Conservation (phyloP, 1,139 yeast species). For the Candida pseudoviswanathii region DNA sequence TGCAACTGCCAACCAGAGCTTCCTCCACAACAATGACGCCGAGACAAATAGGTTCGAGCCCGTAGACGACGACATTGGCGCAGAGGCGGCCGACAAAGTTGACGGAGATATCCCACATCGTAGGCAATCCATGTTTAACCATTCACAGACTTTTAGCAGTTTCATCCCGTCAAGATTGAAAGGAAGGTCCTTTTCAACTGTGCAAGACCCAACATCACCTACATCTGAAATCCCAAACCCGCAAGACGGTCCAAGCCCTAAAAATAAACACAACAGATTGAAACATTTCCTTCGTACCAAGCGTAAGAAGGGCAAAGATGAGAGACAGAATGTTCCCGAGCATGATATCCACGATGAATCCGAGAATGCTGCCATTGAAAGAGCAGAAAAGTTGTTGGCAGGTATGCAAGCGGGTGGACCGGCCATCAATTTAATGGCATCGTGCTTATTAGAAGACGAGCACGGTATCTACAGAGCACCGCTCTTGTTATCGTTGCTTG, state of each 20-base stretch:
- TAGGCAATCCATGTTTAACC: constrained; percentile 3
- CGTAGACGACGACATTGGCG: background rate
- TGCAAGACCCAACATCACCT: constrained; percentile 5
- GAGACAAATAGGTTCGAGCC: constrained; percentile 5
- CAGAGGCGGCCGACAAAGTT: background rate
- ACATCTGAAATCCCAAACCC: constrained; percentile 2
- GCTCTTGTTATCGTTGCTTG: constrained; percentile 69
- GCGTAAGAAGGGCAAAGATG: constrained; percentile 30
- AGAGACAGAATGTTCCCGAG: constrained; percentile 22
- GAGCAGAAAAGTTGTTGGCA: constrained; percentile 66
- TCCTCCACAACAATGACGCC: constrained; percentile 10
- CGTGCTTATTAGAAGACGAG: constrained; percentile 77
- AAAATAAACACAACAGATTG: constrained; percentile 21
- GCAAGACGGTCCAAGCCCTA: constrained; percentile 11
- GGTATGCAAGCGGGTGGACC: constrained; percentile 77
- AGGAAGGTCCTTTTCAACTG: constrained; percentile 13
- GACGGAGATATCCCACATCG: background rate
- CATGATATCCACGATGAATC: constrained; percentile 22
- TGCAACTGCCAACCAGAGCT: constrained; percentile 8
- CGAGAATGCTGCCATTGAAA: constrained; percentile 39
- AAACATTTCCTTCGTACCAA: constrained; percentile 30
- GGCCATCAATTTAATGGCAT: constrained; percentile 73
- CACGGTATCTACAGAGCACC: constrained; percentile 82
- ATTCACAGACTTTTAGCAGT: constrained; percentile 15
- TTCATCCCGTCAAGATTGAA: constrained; percentile 19